Evolutionary conservation across 331 rosid species (phyloP).

Genomic region (Quercus tomentella): DNA sequence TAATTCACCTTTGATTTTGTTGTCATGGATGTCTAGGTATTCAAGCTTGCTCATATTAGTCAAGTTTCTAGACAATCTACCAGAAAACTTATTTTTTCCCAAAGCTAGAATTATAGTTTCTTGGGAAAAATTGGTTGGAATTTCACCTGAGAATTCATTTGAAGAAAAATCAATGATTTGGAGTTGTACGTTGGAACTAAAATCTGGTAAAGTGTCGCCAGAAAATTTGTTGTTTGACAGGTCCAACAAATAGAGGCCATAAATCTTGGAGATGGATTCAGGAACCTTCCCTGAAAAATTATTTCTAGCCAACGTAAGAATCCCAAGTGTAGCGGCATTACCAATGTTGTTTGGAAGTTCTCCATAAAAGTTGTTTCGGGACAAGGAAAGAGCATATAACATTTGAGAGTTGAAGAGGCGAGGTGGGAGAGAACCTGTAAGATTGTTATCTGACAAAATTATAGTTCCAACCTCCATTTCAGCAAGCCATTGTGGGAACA

Average conservation of each 20-base stretch:
- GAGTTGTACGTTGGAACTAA: conserved; percentile 7
- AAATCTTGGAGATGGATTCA: no score
- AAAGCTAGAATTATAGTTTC: conserved; percentile 9
- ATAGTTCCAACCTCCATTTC: conserved; percentile 13
- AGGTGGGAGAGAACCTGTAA: conserved; percentile 12
- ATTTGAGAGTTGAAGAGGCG: conserved; percentile 12
- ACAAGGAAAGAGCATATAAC: conserved; percentile 16
- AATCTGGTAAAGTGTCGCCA: conserved; percentile 9
- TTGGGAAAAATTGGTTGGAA: conserved; percentile 23
- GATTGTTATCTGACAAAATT: conserved; percentile 25
- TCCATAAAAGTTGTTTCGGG: conserved; percentile 28
- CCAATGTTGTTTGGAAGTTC: conserved; percentile 19
- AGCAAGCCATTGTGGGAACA: no score
- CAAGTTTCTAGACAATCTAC: conserved; percentile 24
- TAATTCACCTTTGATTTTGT: background rate
- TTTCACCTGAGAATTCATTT: conserved; percentile 22
- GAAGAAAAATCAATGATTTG: conserved; percentile 27
- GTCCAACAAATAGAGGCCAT: background rate
- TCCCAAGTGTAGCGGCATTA: no score
- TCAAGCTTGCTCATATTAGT: background rate
- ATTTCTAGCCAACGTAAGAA: no score
- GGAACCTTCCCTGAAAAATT: no score
- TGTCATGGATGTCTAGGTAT: no score
- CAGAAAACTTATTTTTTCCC: background rate
- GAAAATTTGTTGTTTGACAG: conserved; percentile 15